These are phyloP conservation scores for Globisporangium polare DNA, from an alignment of 352 stramenopile species.

Conservation along the genomic window DNA sequence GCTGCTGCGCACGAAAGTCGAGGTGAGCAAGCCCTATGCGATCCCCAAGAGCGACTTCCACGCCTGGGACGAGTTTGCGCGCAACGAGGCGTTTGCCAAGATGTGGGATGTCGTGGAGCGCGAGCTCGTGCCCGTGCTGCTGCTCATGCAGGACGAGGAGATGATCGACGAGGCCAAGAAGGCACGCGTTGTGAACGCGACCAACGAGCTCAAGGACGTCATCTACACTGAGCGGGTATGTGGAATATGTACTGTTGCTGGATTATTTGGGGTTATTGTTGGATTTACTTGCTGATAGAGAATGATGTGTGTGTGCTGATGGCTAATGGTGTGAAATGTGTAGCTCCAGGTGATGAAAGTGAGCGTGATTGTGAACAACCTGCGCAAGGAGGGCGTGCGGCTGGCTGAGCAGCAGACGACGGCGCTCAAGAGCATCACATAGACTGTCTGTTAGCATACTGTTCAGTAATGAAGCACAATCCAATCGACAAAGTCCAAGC, in stretches of 20 bases:
- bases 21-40: slow-evolving; percentile 62
- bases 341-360: slow-evolving; percentile 67
- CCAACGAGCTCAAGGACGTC: slow-evolving; percentile 43
- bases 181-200: slow-evolving; percentile 20
- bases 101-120: slow-evolving; percentile 36
- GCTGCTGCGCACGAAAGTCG: slow-evolving; percentile 61
- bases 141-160: slow-evolving; percentile 44
- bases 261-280: background rate
- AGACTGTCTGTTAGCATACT: background rate
- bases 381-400: slow-evolving; percentile 70
- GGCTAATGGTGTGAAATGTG: background rate
- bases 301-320: background rate
- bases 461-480: too few relatives aligned
- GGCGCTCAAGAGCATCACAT: slow-evolving; percentile 61
- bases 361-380: slow-evolving; percentile 51
- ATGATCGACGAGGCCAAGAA: slow-evolving; percentile 45
- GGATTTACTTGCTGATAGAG: background rate
- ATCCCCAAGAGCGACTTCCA: slow-evolving; percentile 37
- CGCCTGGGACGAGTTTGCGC: slow-evolving; percentile 47
- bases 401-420: slow-evolving; percentile 68
- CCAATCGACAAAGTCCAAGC: too few relatives aligned
- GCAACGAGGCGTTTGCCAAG: slow-evolving; percentile 40
- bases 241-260: background rate
- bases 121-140: slow-evolving; percentile 38
- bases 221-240: slow-evolving; percentile 48